These are phyloP conservation scores for Trichoderma sp. DNA, from an alignment of 2,329 filamentous ascomycete genomes.

Conservation along the genomic window DNA sequence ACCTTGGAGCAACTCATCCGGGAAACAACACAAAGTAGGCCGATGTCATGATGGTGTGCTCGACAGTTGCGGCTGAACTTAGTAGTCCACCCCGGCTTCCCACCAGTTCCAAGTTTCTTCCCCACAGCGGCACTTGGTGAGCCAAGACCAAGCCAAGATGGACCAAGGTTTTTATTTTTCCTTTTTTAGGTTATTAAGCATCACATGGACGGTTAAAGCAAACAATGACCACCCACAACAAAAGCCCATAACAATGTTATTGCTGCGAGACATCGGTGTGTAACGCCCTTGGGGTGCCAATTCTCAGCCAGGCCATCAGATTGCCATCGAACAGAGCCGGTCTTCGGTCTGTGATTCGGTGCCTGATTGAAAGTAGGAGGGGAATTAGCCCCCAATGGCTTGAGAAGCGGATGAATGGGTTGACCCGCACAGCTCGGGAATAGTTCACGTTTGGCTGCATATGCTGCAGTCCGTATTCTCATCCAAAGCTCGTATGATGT, in stretches of 20 bases:
- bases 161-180: slow-evolving; percentile 4
- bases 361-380: not conserved
- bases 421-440: not conserved
- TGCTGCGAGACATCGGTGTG: not conserved
- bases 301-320: not conserved
- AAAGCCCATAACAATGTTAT: not conserved
- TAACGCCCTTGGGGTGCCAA: not conserved
- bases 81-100: not conserved
- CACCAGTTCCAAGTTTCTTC: not conserved
- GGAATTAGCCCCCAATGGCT: not conserved
- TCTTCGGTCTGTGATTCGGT: not conserved
- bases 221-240: not conserved
- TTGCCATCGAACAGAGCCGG: not conserved
- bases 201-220: slow-evolving; percentile 8
- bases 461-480: not conserved
- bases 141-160: not conserved
- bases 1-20: slow-evolving; percentile 8
- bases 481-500: slow-evolving; percentile 9
- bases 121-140: not conserved
- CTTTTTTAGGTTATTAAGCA: slow-evolving; percentile 15
- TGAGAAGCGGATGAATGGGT: not conserved
- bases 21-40: not conserved
- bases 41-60: slow-evolving; percentile 6
- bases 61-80: slow-evolving; percentile 18
- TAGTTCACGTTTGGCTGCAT: slow-evolving; percentile 11